Base-by-base conservation (phyloP, 2,329 filamentous ascomycete genomes). In the Cladophialophora chaetospira region DNA sequence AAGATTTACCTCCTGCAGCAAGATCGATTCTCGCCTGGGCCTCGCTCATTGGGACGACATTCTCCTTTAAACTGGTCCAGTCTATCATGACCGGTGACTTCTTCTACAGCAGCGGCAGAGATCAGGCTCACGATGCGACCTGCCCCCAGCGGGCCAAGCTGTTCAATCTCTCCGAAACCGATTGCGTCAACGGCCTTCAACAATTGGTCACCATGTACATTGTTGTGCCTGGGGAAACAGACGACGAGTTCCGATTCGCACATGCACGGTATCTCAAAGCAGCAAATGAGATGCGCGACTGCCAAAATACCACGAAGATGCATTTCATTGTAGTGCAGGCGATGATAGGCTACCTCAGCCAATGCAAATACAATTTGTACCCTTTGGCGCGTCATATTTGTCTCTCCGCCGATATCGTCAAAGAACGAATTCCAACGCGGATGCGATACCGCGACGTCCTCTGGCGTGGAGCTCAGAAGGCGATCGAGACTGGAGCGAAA, bases 181-280 rank as follows among this genome's bases (percentile, higher is more conserved):
- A 91, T 63, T 82, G 88, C 0, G 80, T 94, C 3, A 82, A 82
- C 40, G 93, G 91, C 0, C 79, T 97, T n/a, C 90, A 96, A 69
- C 85, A 84, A 26, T 85, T 91, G 8, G 81, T 97, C 15, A 84
- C 90, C 65, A 83, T 88, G 3, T 96, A 89, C 67, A 85, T 97
- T 50, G 79, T 97, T 36, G 84, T 93, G 53, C 83, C 89, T 0
- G 89, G 88, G 17, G 89, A 94, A 61, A 86, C 86, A 1, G 93
- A 97, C 67, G 91, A 96, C 70, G 82, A 86, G 36, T 97, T 96
- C 71, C 85, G 86, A 29, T 97, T 97, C 70, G 86, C 87, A 29
- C 92, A 97, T 70, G 92, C 97, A 71, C 84, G 92, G 50, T 95
- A 95, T 67, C 81, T 91, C 48, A 85, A 88, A 68, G 90, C 89